Base-by-base conservation (phyloP, 441 rosid genomes). In the Eruca vesicaria region DNA sequence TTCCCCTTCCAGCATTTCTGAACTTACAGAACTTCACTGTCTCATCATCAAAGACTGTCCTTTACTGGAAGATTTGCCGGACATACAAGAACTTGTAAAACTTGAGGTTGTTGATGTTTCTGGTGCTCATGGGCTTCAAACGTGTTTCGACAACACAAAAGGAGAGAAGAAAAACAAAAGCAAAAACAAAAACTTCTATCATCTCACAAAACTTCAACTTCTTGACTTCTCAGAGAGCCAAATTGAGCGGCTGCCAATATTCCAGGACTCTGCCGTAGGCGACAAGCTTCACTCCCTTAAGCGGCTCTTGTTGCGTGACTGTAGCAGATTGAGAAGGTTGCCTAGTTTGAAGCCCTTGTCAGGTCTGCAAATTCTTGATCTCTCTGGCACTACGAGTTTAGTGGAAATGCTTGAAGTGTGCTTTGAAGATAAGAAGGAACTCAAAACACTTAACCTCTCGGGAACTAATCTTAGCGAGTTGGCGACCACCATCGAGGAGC, bases 41-140 rank as follows among this genome's bases (percentile, higher is more conserved):
- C 89, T 90, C 68, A 83, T 87, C 71, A 84, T 90, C 32, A 81
- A 67, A 14, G 68, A 67, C 35, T 90, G 93, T 45, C 75, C 79
- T 58, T 20, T 55, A 33, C 65, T 90, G 73, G 3, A 58, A 71
- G 66, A 35, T 9, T 66, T 85, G 69, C 87, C 87, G 45, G 81
- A 75, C 35, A 64, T 84, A 60, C 74, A 32, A 5, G 52, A 68
- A 0, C 71, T 87, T 32, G 3, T 0, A 9, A 18, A 80, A 7
- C 89, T 90, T 58, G 92, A 87, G 82, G 81, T 83, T 55, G 76
- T 90, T 33, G 92, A 86, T 83, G 68, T 89, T 61, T 83, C 84
- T 64, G 89, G 86, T 12, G 75, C 82, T 61, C 56, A 36, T 61
- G 66, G 72, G 6, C 81, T 88, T 3, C 21, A 33, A 5, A 66